phyloP scores from a whole-genome alignment of 768 basidiomycete species.

The Lactarius pseudohatsudake region DNA sequence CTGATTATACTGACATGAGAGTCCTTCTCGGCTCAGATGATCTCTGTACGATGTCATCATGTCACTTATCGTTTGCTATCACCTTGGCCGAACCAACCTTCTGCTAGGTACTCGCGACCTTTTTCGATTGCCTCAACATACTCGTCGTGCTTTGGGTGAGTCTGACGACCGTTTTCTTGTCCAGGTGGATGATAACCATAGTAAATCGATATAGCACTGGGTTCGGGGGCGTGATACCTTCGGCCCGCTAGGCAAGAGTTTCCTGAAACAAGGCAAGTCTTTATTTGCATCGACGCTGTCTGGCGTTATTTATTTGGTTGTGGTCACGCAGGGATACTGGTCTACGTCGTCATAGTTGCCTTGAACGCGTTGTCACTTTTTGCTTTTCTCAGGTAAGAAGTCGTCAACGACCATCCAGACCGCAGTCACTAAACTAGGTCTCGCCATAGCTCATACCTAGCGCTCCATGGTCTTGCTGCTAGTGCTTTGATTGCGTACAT shows the following conservation, averaged over 20 bases:
- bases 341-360: conserved; percentile 24
- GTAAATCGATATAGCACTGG: conserved; percentile 13
- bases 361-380: conserved; percentile 24
- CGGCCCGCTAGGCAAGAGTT: conserved; percentile 22
- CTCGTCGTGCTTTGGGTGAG: conserved; percentile 18
- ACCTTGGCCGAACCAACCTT: too few relatives aligned
- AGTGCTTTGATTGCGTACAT: conserved; percentile 18
- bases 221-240: conserved; percentile 15
- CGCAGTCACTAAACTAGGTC: not conserved
- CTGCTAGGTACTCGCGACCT: conserved; percentile 7
- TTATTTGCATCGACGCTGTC: not conserved
- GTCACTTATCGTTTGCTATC: too few relatives aligned
- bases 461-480: not conserved
- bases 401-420: not conserved
- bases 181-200: not conserved
- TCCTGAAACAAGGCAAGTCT: conserved; percentile 27
- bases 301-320: not conserved
- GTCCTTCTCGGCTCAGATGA: not conserved
- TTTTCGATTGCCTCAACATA: conserved; percentile 24
- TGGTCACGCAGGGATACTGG: conserved; percentile 20
- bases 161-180: too few relatives aligned
- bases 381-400: conserved; percentile 20
- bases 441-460: conserved; percentile 6
- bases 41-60: conserved; percentile 9
- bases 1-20: not conserved